Percentiles rank a stretch among this genome's conserved stretches.
Conservation (phyloP, 2,329 filamentous ascomycete species). For the Leptodontidium sp. region DNA sequence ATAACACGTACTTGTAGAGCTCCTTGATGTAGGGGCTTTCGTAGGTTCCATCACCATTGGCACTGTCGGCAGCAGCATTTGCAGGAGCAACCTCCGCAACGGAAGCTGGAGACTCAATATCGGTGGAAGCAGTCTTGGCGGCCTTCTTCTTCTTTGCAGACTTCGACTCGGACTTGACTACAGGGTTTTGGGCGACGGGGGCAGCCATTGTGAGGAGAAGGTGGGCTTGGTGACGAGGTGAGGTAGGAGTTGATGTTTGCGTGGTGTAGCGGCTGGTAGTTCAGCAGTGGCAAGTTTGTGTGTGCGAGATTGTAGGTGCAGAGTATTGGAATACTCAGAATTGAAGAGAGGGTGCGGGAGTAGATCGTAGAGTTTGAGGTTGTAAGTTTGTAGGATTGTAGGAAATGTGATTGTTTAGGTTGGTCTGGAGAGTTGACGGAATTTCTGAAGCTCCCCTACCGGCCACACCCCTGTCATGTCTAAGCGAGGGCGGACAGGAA, state of each 20-base stretch:
- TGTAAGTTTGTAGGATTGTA: conserved; percentile 11
- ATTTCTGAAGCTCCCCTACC: conserved; percentile 2
- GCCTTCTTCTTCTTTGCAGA: conserved; percentile 74
- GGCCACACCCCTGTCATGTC: background rate
- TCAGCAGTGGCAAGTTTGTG: conserved; percentile 25
- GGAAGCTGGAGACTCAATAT: conserved; percentile 55
- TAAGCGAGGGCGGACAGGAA: conserved; percentile 4
- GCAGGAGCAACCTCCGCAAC: conserved; percentile 59
- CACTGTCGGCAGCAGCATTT: conserved; percentile 53
- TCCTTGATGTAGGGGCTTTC: conserved; percentile 88
- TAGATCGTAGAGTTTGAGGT: background rate
- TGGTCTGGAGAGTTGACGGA: background rate
- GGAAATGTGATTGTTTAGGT: conserved; percentile 4
- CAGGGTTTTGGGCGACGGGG: conserved; percentile 68
- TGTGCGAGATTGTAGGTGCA: conserved; percentile 2
- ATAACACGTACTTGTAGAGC: conserved; percentile 79
- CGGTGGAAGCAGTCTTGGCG: conserved; percentile 63
- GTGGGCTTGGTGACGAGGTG: conserved; percentile 10
- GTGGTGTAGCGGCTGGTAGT: conserved; percentile 24
- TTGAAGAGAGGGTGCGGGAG: conserved; percentile 15
- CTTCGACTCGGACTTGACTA: conserved; percentile 68
- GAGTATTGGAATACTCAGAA: conserved; percentile 13
- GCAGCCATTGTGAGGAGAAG: conserved; percentile 65
- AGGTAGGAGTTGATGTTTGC: conserved; percentile 23
- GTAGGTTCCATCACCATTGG: conserved; percentile 59